Base-by-base conservation (phyloP, 495 filamentous ascomycete species). In the Bacidia rubella region DNA sequence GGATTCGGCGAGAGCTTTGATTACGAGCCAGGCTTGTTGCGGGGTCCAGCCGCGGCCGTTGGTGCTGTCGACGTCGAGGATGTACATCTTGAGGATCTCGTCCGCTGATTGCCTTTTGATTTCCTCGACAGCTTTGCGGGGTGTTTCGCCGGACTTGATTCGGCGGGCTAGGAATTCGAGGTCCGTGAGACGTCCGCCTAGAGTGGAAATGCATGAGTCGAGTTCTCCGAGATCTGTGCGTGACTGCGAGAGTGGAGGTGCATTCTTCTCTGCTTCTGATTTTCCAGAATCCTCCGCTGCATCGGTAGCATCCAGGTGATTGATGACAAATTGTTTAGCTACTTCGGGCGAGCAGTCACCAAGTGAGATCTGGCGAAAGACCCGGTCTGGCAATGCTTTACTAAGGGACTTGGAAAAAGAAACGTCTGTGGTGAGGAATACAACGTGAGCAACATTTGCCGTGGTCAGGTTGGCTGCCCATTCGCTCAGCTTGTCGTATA, bases 361-460 rank as follows among this genome's bases (percentile, higher is more conserved):
- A 19, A 98, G 71, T 0, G 83, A 75, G 50, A 95, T 83, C 22
- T 84, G 81, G 55, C 86, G 81, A 73, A 95, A 90, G 23, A 96
- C 85, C 17, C 90, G 82, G 60, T 95, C 90, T 0, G 92, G 92
- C 15, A 98, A 74, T 0, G 87, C 81, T 65, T 86, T 90, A 61
- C 84, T 81, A 1, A 98, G 74, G 5, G 86, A 82, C 60, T 98
- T 98, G 12, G 84, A 80, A 66, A 85, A 95, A 2, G 88, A 86
- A 2, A 87, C 77, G 56, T 98, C 93, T 57, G 85, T 86, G 0
- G 90, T 95, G n/a, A 98, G 74, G 71, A 97, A 95, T 44, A 98
- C 83, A 55, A 98, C 90, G 65, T 97, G 92, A 2, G 92, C 93
- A 41, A 95, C 77, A 56, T 96, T 95, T n/a, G 78, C 75, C 2